Base-by-base conservation (phyloP, 2,329 filamentous ascomycete species). In the Leptosphaerulina australis region DNA sequence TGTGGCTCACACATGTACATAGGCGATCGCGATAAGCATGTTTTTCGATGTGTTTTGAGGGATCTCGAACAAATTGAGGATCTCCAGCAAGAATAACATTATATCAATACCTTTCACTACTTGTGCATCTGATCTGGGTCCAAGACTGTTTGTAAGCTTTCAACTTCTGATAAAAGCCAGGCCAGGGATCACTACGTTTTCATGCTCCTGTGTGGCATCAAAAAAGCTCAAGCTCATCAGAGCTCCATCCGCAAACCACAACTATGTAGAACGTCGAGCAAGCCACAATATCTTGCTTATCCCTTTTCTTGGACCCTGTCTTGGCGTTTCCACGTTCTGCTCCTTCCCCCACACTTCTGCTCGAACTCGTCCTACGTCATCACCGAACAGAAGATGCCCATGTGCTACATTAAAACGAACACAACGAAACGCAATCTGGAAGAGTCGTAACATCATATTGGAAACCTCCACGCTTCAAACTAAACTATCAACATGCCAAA, bases 401-500 rank as follows among this genome's bases (percentile, higher is more conserved):
- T 17, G 3, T 18, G 20, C 15, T 38, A 26, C 20, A 39, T 25
- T 11, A n/a, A 22, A 22, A 37, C 14, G n/a, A 18, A 3, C 25
- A 29, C 30, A 29, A 28, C 22, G 9, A 5, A n/a, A n/a, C n/a
- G n/a, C n/a, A n/a, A n/a, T n/a, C n/a, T n/a, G n/a, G n/a, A n/a
- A n/a, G n/a, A n/a, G n/a, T n/a, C n/a, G n/a, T n/a, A n/a, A 40
- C 18, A 40, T 20, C 20, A 26, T 24, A 12, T 11, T 11, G 11
- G 21, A 7, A 24, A 11, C 10, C 10, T 7, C 4, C 4, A 17
- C 10, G 30, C 22, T 14, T 21, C 22, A 12, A 21, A 3, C 11
- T 3, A 14, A 8, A n/a, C n/a, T 1, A 2, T 3, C 21, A 59
- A 14, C 5, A 71, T 69, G 68, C 68, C 67, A 4, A 69, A 66